Conservation (phyloP, 108 stramenopile genomes). For the Schizochytrium sp. region DNA sequence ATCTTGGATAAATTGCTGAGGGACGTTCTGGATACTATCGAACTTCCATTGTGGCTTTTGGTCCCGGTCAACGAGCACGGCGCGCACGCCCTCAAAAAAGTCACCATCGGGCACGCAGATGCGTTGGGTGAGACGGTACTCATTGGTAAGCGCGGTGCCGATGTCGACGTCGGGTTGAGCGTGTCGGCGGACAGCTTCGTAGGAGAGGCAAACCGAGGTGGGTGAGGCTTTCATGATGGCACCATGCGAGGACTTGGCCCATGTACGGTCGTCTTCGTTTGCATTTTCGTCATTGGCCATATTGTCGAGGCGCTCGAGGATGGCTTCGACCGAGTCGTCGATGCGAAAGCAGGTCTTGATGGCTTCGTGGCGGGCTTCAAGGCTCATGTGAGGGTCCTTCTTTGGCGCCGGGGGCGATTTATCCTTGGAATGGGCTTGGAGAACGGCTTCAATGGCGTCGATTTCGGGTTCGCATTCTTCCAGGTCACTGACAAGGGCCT, state of each 20-base stretch:
- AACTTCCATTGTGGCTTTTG: conserved; percentile 66
- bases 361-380: conserved; percentile 23
- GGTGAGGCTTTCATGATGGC: conserved; percentile 67
- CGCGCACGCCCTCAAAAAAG: conserved; percentile 92
- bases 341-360: conserved; percentile 31
- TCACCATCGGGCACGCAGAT: conserved; percentile 51
- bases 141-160: conserved; percentile 64
- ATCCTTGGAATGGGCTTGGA: neutral
- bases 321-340: conserved; percentile 38
- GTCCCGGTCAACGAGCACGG: conserved; percentile 86
- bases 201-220: conserved; percentile 61
- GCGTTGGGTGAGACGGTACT: conserved; percentile 64
- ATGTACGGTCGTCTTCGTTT: conserved; percentile 29
- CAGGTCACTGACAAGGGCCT: conserved; percentile 49
- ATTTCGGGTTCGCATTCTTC: conserved; percentile 15
- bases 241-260: conserved; percentile 50
- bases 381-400: conserved; percentile 17
- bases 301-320: conserved; percentile 49
- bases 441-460: conserved; percentile 28
- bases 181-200: conserved; percentile 66
- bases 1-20: neutral
- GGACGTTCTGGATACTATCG: neutral
- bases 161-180: conserved; percentile 25
- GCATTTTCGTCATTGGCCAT: neutral
- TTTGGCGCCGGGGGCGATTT: neutral